Conservation (phyloP, 768 basidiomycete species). For the Fomitopsis pulvina region DNA sequence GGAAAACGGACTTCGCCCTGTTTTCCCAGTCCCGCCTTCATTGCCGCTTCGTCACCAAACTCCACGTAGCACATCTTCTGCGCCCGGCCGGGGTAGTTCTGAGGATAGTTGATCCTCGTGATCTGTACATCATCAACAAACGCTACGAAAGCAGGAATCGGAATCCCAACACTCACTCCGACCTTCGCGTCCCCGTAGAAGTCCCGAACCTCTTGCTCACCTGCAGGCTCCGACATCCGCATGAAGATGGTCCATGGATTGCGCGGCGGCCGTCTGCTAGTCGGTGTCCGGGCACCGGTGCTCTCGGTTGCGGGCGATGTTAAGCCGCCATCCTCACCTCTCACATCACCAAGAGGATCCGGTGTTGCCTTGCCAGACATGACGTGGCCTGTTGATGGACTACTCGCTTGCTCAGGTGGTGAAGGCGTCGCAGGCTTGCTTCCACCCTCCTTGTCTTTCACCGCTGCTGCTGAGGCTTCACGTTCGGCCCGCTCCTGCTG, state of each 20-base stretch:
- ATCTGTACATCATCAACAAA: constrained; percentile 37
- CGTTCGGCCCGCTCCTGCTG: constrained; percentile 43
- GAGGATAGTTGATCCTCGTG: constrained; percentile 58
- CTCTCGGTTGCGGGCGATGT: constrained; percentile 34
- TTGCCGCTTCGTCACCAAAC: constrained; percentile 81
- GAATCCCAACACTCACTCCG: constrained; percentile 41
- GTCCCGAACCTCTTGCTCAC: constrained; percentile 62
- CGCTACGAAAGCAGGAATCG: not conserved
- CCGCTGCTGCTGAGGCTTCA: constrained; percentile 29
- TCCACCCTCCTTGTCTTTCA: constrained; percentile 26
- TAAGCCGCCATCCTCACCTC: constrained; percentile 17
- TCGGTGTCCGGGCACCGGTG: constrained; percentile 70
- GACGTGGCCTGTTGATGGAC: constrained; percentile 6
- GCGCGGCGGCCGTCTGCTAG: constrained; percentile 50
- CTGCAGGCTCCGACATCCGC: constrained; percentile 47
- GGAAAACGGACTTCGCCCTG: constrained; percentile 56
- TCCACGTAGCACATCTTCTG: constrained; percentile 77
- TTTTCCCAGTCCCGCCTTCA: constrained; percentile 73
- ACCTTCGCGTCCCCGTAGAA: constrained; percentile 70
- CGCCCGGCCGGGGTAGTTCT: constrained; percentile 38
- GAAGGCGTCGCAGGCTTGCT: constrained; percentile 22
- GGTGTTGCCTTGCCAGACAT: constrained; percentile 38
- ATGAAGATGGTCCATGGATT: constrained; percentile 87
- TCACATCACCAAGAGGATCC: constrained; percentile 7
- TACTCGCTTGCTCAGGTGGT: constrained; percentile 8